Percentiles rank a stretch among this genome's conserved stretches.
phyloP scores from a whole-genome alignment of 139 green algal species.

The Picochlorum sp. region DNA sequence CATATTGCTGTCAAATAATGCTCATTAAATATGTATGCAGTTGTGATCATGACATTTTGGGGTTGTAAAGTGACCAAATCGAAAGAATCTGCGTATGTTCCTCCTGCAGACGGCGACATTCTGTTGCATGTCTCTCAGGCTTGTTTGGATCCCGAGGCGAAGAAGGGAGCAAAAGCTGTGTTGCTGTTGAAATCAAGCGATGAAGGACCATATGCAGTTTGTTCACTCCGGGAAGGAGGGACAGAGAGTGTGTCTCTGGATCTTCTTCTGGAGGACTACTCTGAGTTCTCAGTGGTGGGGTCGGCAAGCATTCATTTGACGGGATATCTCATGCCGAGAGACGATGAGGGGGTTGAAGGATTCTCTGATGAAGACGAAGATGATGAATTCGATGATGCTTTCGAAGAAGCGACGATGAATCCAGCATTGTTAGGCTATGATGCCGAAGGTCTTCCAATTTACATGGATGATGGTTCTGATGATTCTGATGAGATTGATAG shows the following conservation, averaged over 20 bases:
- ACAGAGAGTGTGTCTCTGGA: constrained; percentile 54
- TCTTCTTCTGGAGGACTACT: constrained; percentile 64
- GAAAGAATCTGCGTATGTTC: constrained; percentile 55
- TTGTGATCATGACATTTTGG: constrained; percentile 48
- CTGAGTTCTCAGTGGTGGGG: constrained; percentile 64
- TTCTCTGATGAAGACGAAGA: constrained; percentile 14
- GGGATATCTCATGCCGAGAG: constrained; percentile 65
- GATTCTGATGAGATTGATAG: constrained; percentile 7
- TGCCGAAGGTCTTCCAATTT: constrained; percentile 16
- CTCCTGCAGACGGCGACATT: constrained; percentile 42
- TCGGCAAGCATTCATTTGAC: constrained; percentile 55
- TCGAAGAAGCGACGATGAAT: neutral
- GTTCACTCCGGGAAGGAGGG: constrained; percentile 44
- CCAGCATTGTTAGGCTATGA: neutral
- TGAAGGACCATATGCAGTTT: constrained; percentile 36
- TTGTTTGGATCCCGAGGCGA: constrained; percentile 22
- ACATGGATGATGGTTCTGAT: constrained; percentile 16
- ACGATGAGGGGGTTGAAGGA: constrained; percentile 14
- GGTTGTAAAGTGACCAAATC: constrained; percentile 51
- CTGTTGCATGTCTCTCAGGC: constrained; percentile 67
- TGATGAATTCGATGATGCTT: constrained; percentile 4
- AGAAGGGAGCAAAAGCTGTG: constrained; percentile 4
- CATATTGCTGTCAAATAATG: neutral
- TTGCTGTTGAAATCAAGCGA: constrained; percentile 35
- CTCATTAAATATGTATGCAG: neutral